Evolutionary conservation across 768 basidiomycete genomes (phyloP), one percentile per base, ranked within the genome.

Genomic region (Macrocybe gigantea): DNA sequence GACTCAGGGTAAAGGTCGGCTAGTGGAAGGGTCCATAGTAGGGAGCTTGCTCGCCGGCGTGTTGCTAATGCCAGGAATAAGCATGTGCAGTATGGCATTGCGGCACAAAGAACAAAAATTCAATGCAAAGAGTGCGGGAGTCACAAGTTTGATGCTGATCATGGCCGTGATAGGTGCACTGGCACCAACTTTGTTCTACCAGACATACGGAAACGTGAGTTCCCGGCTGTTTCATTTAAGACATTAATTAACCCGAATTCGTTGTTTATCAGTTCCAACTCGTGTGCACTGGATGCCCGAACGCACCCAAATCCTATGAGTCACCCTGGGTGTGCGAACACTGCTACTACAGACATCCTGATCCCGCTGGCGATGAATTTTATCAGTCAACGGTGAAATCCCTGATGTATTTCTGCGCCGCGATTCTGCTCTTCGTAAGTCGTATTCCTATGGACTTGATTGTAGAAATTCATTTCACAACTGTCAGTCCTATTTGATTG

Each of bases 121-220:
- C 74, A 99, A 99, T 59, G 96, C 96, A n/a, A 97, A 92, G 72
- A 93, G 89, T 59, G 96, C 96, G 5, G 91, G 96, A 34, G 96
- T 99, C 11, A 99, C 96, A 0, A 96, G 93, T 63, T 96, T 96
- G 73, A 95, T 99, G 91, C 66, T 99, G 63, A 98, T 99, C 68
- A 98, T 98, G 95, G 96, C 96, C 9, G 91, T 99, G 63, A 95
- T 99, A 52, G 96, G 96, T 9, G 91, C 90, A 1, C 72, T 99
- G 49, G 82, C 93, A 0, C 96, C 96, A 2, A 98, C 96, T 0
- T 63, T 99, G 60, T 99, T 99, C 65, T 99, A 99, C 68, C 94
- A 98, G 65, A 93, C 87, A 7, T 99, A 95, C 64, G 96, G 96
- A 44, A 93, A 90, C 54, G 95, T 97, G 60, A 67, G 92, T 77